phyloP scores from a whole-genome alignment of 2,329 filamentous ascomycete genomes.

The Penicillium carneum region DNA sequence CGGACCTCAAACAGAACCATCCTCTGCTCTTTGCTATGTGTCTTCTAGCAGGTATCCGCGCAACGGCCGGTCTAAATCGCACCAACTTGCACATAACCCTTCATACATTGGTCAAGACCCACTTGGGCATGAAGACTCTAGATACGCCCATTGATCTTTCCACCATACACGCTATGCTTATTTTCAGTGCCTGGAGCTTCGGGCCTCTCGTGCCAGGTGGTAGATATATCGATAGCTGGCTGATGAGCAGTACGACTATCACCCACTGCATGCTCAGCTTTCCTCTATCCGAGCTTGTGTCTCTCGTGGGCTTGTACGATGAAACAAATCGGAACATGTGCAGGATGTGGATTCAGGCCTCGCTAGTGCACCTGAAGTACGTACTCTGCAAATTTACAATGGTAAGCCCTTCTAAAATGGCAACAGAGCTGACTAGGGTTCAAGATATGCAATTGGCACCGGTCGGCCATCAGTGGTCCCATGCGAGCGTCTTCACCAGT shows the following conservation, averaged over 20 bases:
- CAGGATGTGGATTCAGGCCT: slow-evolving; percentile 22
- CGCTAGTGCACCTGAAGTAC: slow-evolving; percentile 20
- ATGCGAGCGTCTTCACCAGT: slow-evolving; percentile 16
- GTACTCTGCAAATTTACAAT: neutral
- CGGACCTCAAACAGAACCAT: slow-evolving; percentile 16
- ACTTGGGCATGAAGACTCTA: slow-evolving; percentile 16
- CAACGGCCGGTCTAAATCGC: slow-evolving; percentile 17
- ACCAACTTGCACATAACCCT: slow-evolving; percentile 16
- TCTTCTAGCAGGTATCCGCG: slow-evolving; percentile 17
- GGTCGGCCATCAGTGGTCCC: slow-evolving; percentile 18
- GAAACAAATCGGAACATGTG: slow-evolving; percentile 15
- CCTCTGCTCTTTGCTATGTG: slow-evolving; percentile 21
- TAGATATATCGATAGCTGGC: slow-evolving; percentile 21
- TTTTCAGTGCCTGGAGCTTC: slow-evolving; percentile 20
- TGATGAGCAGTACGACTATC: slow-evolving; percentile 21
- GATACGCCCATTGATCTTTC: slow-evolving; percentile 18
- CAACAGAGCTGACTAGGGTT: neutral
- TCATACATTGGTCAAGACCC: slow-evolving; percentile 19
- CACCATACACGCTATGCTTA: slow-evolving; percentile 19
- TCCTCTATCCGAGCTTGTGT: slow-evolving; percentile 11
- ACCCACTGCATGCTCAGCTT: slow-evolving; percentile 22
- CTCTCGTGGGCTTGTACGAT: slow-evolving; percentile 8
- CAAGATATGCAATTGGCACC: slow-evolving; percentile 19
- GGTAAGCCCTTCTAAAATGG: neutral
- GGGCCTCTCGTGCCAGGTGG: slow-evolving; percentile 17